Percentiles rank a stretch among this genome's conserved stretches.
These are phyloP conservation scores for Solanum aculeatissimum DNA, from an alignment of 305 asterid species.

Conservation along the genomic window DNA sequence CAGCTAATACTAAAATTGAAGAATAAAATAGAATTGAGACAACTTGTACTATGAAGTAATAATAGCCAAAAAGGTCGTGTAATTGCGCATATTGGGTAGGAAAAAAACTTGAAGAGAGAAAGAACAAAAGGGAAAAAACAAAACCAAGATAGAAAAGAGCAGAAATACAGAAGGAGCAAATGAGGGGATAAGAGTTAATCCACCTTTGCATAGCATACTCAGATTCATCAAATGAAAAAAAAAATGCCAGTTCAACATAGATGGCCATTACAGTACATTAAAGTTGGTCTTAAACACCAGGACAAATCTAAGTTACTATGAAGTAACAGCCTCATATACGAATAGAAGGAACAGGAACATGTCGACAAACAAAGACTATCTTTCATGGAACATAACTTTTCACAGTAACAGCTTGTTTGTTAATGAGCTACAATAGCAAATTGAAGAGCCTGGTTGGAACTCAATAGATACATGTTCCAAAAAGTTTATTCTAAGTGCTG, in stretches of 20 bases:
- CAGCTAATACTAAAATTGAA: background rate
- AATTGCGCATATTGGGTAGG: background rate
- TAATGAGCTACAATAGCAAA: background rate
- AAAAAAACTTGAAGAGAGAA: background rate
- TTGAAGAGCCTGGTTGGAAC: background rate
- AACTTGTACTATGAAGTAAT: background rate
- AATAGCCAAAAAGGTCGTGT: background rate
- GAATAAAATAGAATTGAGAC: background rate
- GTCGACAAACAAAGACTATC: background rate
- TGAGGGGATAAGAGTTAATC: background rate
- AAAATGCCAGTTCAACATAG: background rate
- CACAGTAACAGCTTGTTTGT: background rate
- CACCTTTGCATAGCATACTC: background rate
- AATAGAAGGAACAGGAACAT: background rate
- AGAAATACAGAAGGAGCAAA: background rate
- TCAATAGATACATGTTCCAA: background rate
- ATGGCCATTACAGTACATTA: background rate
- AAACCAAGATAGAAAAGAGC: background rate
- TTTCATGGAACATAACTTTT: background rate
- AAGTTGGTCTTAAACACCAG: background rate
- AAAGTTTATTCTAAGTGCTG: background rate
- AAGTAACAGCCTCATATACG: background rate
- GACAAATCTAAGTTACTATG: background rate
- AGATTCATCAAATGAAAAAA: background rate
- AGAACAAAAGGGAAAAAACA: background rate